These are phyloP conservation scores for Warburgia ugandensis DNA, from an alignment of 164 flowering plant species.

Conservation along the genomic window DNA sequence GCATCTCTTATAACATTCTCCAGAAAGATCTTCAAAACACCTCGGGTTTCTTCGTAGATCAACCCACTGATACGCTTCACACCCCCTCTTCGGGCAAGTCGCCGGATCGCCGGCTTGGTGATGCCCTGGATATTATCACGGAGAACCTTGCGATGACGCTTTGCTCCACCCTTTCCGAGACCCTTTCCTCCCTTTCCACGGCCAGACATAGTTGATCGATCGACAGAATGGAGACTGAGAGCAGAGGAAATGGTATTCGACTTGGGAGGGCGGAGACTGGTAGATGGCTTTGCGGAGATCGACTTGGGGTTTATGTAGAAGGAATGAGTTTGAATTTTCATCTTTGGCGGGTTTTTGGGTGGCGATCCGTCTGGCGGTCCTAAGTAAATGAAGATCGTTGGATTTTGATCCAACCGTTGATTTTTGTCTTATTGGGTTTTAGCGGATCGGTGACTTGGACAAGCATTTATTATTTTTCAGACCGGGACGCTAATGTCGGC, in stretches of 20 bases:
- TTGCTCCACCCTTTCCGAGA: constrained; percentile 27
- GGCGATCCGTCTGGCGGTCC: constrained; percentile 4
- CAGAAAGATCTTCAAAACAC: constrained; percentile 21
- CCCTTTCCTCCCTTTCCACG: constrained; percentile 30
- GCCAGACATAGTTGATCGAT: constrained; percentile 16
- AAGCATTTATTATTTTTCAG: no score
- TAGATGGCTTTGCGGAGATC: no score
- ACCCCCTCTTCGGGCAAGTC: constrained; percentile 19
- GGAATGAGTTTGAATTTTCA: constrained; percentile 4
- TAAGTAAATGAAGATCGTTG: neutral
- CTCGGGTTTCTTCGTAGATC: constrained; percentile 26
- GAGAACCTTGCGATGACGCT: constrained; percentile 25
- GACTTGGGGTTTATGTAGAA: neutral
- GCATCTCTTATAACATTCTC: constrained; percentile 25
- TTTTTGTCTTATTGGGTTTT: neutral
- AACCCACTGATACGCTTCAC: constrained; percentile 22
- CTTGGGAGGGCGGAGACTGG: neutral
- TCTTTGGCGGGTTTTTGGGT: neutral
- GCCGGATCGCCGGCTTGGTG: constrained; percentile 23
- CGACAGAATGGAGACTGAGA: neutral
- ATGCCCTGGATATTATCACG: constrained; percentile 26
- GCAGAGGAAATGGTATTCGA: neutral
- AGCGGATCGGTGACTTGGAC: constrained; percentile 5
- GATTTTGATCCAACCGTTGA: neutral
- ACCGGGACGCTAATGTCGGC: no score